Conservation (phyloP, 108 stramenopile genomes). For the Aureococcus anophagefferens region DNA sequence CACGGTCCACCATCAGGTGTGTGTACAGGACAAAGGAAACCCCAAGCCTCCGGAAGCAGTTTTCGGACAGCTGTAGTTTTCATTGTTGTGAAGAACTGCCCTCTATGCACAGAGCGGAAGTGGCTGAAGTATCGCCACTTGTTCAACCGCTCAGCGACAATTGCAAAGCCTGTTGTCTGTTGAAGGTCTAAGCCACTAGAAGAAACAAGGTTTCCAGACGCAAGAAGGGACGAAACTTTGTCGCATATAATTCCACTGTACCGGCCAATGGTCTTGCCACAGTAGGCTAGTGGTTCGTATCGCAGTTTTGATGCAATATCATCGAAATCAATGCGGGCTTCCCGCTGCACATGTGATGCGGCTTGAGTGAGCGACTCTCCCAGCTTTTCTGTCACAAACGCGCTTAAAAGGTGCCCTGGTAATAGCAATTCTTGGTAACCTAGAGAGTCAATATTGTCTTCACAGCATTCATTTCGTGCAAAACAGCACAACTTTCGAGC, state of each 20-base stretch:
- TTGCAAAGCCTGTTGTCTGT: conserved; percentile 94
- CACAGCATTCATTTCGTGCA: conserved; percentile 78
- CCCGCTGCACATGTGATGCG: conserved; percentile 12
- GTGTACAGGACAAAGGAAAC: conserved; percentile 97
- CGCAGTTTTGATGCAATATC: too few relatives aligned
- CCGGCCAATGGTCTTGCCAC: neutral
- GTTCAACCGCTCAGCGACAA: conserved; percentile 94
- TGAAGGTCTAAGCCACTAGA: conserved; percentile 88
- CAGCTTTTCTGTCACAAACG: conserved; percentile 91
- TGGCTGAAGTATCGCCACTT: conserved; percentile 88
- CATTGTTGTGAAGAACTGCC: conserved; percentile 98
- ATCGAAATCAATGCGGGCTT: neutral
- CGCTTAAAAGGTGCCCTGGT: conserved; percentile 74
- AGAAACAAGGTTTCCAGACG: conserved; percentile 88
- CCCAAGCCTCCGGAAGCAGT: conserved; percentile 95
- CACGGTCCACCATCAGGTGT: conserved; percentile 98
- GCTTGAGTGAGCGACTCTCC: conserved; percentile 56
- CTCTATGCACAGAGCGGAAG: conserved; percentile 95
- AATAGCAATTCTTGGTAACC: conserved; percentile 88
- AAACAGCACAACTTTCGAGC: conserved; percentile 85
- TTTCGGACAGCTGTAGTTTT: conserved; percentile 97
- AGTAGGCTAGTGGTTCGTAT: too few relatives aligned
- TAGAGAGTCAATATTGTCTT: conserved; percentile 91
- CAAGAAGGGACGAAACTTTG: conserved; percentile 80
- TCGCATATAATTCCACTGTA: conserved; percentile 27